Base-by-base conservation (phyloP, 306 rosid genomes). In the Cucumis cinereus region DNA sequence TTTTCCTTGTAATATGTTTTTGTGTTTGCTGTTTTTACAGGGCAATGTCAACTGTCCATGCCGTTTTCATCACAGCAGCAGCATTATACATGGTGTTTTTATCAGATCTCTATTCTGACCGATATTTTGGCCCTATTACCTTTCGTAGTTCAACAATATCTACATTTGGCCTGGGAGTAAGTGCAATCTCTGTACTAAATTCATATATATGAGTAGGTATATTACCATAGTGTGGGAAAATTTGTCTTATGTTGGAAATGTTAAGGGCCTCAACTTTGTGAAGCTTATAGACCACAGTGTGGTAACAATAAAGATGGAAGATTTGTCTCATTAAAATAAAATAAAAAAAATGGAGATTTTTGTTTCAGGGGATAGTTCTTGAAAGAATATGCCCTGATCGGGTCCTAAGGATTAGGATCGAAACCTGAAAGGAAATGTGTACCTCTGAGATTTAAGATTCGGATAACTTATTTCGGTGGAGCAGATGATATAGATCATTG, bases 31-130 rank as follows among this genome's bases (percentile, higher is more conserved):
- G 36, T 81, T 63, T 82, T 41, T 83, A 80, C 90, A 94, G 98
- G 82, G 81, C 98, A 49, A 83, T 94, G 24, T 94, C 98, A 61
- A 94, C 98, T 26, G 45, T 89, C 60, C 98, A 94, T 83, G 95
- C 98, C 77, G 73, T 94, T 80, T 91, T 91, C 77, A 86, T 91
- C 84, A 85, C 98, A 45, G 66, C 89, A 70, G 78, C 89, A 83
- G 84, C 98, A 45, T 79, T 94, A 84, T 90, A 91, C 88, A 54
- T 91, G 12, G 97, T 90, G 36, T 94, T 94, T 81, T 85, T 88
- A 88, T 89, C 96, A 6, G 88, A 85, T 83, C 89, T 94, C 79
- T 94, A 56, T 81, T 83, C 95, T 77, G 97, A 90, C 36, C 43
- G 79, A 75, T 76, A 77, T 33, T 76, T 70, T 60, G 87, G 85